phyloP scores from a whole-genome alignment of 805 yeast genomes.

The Myxozyma monticola region DNA sequence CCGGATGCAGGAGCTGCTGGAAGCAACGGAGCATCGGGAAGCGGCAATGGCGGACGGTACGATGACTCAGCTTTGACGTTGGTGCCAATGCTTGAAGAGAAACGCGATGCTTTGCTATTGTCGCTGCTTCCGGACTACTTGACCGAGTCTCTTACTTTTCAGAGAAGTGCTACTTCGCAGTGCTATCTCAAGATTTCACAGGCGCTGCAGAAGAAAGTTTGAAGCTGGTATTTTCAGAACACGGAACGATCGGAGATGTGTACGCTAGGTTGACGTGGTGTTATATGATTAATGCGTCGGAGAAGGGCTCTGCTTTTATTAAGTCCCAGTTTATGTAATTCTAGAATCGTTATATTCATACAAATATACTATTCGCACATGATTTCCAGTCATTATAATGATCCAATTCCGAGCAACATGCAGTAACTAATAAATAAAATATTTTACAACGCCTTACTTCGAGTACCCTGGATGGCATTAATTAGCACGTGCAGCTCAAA shows the following conservation, averaged over 20 bases:
- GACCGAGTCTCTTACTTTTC: slow-evolving; percentile 34
- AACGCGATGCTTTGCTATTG: slow-evolving; percentile 27
- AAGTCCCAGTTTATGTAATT: too few relatives aligned
- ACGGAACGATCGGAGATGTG: too few relatives aligned
- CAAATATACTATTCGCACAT: too few relatives aligned
- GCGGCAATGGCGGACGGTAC: slow-evolving; percentile 12
- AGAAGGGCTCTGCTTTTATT: too few relatives aligned
- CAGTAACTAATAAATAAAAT: too few relatives aligned
- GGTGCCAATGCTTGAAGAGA: slow-evolving; percentile 32
- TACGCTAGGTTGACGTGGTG: background rate
- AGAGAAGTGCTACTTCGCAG: slow-evolving; percentile 32
- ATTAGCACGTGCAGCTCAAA: background rate
- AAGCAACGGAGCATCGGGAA: background rate
- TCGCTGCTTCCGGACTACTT: slow-evolving; percentile 34
- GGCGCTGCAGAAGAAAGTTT: slow-evolving; percentile 31
- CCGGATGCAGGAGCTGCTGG: slow-evolving; percentile 10
- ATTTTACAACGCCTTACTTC: too few relatives aligned
- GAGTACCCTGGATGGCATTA: background rate
- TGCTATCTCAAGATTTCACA: slow-evolving; percentile 35
- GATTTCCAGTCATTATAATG: too few relatives aligned
- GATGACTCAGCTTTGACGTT: slow-evolving; percentile 31
- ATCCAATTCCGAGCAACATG: too few relatives aligned
- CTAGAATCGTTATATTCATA: too few relatives aligned
- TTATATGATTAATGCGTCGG: background rate
- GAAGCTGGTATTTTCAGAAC: too few relatives aligned